These are phyloP conservation scores for Schizochytrium sp. DNA, from an alignment of 108 stramenopile genomes.

Conservation along the genomic window DNA sequence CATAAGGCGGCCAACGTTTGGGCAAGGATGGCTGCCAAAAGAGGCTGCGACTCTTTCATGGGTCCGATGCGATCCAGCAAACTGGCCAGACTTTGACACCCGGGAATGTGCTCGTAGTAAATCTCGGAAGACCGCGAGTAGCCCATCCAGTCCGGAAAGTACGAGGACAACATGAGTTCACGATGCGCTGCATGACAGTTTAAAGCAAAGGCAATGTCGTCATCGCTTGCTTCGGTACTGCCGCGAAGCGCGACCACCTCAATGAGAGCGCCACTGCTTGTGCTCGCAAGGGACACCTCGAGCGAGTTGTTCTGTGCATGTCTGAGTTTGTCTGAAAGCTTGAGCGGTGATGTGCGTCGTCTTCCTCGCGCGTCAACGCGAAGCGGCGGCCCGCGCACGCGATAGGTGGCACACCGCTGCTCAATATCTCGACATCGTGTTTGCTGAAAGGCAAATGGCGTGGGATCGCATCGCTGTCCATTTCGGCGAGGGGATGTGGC, in stretches of 20 bases:
- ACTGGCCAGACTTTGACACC: neutral
- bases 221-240: neutral
- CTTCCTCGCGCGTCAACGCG: neutral
- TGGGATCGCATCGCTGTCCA: neutral
- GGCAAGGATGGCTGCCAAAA: neutral
- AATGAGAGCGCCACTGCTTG: neutral
- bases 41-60: neutral
- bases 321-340: neutral
- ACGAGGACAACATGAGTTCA: neutral
- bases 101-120: neutral
- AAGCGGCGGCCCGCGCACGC: neutral
- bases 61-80: neutral
- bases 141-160: constrained; percentile 4
- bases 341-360: neutral
- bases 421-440: neutral
- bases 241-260: neutral
- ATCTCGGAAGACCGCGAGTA: neutral
- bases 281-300: neutral
- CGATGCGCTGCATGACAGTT: neutral
- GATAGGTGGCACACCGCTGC: neutral
- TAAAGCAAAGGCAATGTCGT: neutral
- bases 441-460: neutral
- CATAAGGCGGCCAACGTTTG: neutral
- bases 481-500: neutral
- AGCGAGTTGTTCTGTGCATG: neutral